Evolutionary conservation across 2,329 filamentous ascomycete genomes (phyloP).

Genomic region (Talaromyces sp.): DNA sequence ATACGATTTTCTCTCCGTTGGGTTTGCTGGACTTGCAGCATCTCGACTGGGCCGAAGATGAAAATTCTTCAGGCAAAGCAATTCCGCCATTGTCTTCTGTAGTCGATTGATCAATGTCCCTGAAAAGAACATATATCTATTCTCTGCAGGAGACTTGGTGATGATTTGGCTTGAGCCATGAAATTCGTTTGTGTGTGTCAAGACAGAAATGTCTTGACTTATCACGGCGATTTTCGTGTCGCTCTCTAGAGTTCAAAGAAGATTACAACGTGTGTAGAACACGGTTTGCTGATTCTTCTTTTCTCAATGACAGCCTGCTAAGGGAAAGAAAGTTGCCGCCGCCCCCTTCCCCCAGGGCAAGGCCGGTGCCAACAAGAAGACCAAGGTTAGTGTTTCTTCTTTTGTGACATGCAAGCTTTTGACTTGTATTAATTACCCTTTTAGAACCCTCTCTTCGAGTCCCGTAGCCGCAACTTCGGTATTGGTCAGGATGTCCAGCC

Average conservation of each 20-base stretch:
- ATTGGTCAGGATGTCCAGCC: conserved; percentile 99
- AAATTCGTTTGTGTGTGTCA: conserved; percentile 36
- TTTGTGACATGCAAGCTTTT: background rate
- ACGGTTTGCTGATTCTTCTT: conserved; percentile 85
- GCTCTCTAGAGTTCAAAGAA: conserved; percentile 93
- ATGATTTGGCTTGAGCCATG: conserved; percentile 53
- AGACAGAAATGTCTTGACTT: conserved; percentile 15
- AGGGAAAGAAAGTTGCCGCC: conserved; percentile 97
- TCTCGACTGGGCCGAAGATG: conserved; percentile 21
- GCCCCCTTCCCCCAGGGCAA: conserved; percentile 95
- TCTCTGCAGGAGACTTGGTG: conserved; percentile 22
- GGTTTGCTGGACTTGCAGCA: conserved; percentile 15
- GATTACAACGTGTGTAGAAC: conserved; percentile 64
- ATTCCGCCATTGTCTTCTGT: conserved; percentile 34
- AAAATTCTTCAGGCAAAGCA: conserved; percentile 28
- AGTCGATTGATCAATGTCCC: conserved; percentile 20
- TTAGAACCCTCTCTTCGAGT: conserved; percentile 99
- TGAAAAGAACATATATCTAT: background rate
- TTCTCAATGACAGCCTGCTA: conserved; percentile 99
- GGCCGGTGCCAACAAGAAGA: conserved; percentile 84
- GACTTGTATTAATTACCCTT: conserved; percentile 4
- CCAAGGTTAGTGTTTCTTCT: conserved; percentile 68
- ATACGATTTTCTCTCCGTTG: conserved; percentile 19
- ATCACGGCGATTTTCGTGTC: conserved; percentile 23
- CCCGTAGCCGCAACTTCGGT: conserved; percentile 93